phyloP scores from a whole-genome alignment of 768 basidiomycete genomes.

The Calocera cornea region DNA sequence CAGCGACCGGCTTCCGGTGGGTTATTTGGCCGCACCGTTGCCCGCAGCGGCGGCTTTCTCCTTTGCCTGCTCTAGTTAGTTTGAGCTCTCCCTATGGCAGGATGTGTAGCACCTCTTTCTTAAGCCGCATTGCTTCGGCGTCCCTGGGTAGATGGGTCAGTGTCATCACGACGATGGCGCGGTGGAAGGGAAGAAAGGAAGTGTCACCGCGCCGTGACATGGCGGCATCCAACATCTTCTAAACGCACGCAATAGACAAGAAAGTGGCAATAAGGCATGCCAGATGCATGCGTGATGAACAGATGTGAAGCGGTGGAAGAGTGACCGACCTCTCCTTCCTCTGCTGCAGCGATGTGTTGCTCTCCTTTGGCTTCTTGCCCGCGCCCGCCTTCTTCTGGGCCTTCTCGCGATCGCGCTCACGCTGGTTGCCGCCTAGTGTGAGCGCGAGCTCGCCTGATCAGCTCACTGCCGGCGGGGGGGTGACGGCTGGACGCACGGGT shows the following conservation, averaged over 20 bases:
- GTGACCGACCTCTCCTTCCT: slow-evolving; percentile 69
- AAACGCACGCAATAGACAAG: slow-evolving; percentile 5
- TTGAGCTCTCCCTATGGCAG: not conserved
- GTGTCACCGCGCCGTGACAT: too few relatives aligned
- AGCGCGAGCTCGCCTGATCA: too few relatives aligned
- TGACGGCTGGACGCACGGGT: not conserved
- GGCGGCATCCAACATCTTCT: too few relatives aligned
- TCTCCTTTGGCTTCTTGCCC: slow-evolving; percentile 48
- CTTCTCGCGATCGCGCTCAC: slow-evolving; percentile 58
- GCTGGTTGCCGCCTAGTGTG: slow-evolving; percentile 60
- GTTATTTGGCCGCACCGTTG: too few relatives aligned
- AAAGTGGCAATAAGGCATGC: slow-evolving; percentile 11
- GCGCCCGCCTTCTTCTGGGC: slow-evolving; percentile 48
- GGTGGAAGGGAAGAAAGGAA: too few relatives aligned
- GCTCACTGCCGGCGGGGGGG: too few relatives aligned
- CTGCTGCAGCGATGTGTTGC: slow-evolving; percentile 44
- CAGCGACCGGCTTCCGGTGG: too few relatives aligned
- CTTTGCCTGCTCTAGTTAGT: not conserved
- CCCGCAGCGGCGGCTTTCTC: not conserved
- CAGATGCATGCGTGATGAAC: too few relatives aligned
- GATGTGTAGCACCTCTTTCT: slow-evolving; percentile 47
- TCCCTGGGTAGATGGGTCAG: slow-evolving; percentile 42
- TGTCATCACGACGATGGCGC: too few relatives aligned
- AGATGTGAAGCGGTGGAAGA: too few relatives aligned
- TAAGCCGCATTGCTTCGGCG: slow-evolving; percentile 58